phyloP scores from a whole-genome alignment of 805 yeast species.

The Danielozyma ontarioensis region DNA sequence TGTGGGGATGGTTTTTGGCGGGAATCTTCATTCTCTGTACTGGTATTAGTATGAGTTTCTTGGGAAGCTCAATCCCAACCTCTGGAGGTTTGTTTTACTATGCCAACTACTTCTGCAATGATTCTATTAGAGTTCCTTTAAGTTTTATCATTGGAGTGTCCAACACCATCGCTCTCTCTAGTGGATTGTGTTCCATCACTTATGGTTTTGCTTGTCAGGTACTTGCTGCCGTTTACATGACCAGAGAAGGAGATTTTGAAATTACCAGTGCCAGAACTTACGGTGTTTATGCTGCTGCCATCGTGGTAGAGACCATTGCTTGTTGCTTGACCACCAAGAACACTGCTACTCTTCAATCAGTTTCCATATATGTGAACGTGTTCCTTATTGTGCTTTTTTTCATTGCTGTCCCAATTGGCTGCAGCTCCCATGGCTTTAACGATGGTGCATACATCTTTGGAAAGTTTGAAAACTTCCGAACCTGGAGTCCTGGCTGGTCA shows the following conservation, averaged over 20 bases:
- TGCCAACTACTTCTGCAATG: conserved; percentile 65
- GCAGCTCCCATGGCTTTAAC: conserved; percentile 7
- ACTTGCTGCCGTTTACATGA: conserved; percentile 21
- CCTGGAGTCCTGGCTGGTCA: conserved; percentile 16
- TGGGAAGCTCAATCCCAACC: conserved; percentile 68
- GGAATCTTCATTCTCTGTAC: conserved; percentile 49
- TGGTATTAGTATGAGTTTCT: conserved; percentile 61
- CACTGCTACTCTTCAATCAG: conserved; percentile 21
- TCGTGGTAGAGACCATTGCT: conserved; percentile 15
- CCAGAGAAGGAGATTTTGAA: conserved; percentile 23
- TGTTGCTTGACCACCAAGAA: conserved; percentile 20
- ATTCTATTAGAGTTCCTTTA: conserved; percentile 42
- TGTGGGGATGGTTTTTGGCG: conserved; percentile 42
- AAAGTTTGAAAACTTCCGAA: conserved; percentile 7
- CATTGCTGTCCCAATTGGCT: conserved; percentile 27
- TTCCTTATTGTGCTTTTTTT: conserved; percentile 17
- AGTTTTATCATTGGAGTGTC: conserved; percentile 18
- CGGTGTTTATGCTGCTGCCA: conserved; percentile 28
- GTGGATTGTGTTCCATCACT: conserved; percentile 25
- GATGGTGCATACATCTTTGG: conserved; percentile 11
- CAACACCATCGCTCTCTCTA: conserved; percentile 26
- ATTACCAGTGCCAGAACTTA: conserved; percentile 22
- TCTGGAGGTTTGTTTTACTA: conserved; percentile 72
- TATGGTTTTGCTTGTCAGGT: conserved; percentile 27
- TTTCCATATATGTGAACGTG: conserved; percentile 19